phyloP scores from a whole-genome alignment of 495 filamentous ascomycete species.

The Aspergillus nanangensis region DNA sequence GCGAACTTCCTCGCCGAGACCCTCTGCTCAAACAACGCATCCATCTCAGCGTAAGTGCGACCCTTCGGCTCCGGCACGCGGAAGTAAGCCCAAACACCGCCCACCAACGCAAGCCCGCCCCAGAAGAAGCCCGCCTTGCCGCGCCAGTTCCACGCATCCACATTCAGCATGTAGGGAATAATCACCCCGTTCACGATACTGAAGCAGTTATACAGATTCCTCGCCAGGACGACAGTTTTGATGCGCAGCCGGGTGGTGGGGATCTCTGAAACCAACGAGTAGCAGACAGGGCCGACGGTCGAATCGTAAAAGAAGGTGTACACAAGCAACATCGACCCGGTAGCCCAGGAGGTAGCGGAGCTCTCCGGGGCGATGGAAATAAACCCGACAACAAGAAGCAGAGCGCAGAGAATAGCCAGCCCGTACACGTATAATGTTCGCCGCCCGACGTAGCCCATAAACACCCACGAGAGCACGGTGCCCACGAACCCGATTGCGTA shows the following conservation, averaged over 20 bases:
- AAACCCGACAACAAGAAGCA: conserved; percentile 44
- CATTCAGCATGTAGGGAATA: conserved; percentile 59
- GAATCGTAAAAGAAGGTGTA: background rate
- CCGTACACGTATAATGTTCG: conserved; percentile 58
- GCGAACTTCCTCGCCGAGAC: conserved; percentile 55
- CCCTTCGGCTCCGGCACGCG: conserved; percentile 58
- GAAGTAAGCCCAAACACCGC: conserved; percentile 59
- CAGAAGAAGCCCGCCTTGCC: conserved; percentile 63
- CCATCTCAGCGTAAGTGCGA: conserved; percentile 53
- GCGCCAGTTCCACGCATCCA: conserved; percentile 57
- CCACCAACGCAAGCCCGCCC: conserved; percentile 55
- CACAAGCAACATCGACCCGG: background rate
- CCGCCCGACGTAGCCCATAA: conserved; percentile 59
- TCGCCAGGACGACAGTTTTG: conserved; percentile 55
- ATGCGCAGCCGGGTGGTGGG: conserved; percentile 57
- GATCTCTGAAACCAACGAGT: conserved; percentile 60
- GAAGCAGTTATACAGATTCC: conserved; percentile 59
- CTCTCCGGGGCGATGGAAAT: conserved; percentile 43
- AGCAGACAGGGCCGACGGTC: conserved; percentile 61
- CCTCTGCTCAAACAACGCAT: conserved; percentile 27
- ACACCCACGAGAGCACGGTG: conserved; percentile 58
- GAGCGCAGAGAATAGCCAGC: conserved; percentile 45
- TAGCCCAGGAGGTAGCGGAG: conserved; percentile 41
- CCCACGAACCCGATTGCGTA: conserved; percentile 62
- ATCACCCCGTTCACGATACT: conserved; percentile 56